Evolutionary conservation across 129 eudicot species (phyloP).

Genomic region (Mikania micrantha): DNA sequence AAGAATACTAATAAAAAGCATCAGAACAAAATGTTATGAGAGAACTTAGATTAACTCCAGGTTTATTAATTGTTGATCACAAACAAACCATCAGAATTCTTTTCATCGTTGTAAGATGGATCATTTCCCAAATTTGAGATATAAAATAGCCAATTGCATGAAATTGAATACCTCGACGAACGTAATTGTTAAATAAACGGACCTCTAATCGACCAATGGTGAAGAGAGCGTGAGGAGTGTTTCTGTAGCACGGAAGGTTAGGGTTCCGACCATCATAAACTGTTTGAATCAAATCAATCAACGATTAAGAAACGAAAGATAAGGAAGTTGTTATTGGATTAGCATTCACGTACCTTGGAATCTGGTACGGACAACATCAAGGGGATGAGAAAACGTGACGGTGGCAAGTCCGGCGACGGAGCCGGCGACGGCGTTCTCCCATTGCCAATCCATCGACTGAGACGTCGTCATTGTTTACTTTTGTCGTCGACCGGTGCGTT

Average conservation of each 20-base stretch:
- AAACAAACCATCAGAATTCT: background rate
- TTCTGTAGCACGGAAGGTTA: conserved; percentile 61
- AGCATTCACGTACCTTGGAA: conserved; percentile 58
- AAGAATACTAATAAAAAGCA: too few relatives aligned
- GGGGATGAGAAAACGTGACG: conserved; percentile 86
- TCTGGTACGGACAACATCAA: conserved; percentile 94
- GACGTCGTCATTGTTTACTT: conserved; percentile 10
- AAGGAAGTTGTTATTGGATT: background rate
- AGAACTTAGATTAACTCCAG: background rate
- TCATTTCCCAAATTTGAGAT: background rate
- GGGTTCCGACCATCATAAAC: conserved; percentile 74
- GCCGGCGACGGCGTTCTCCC: conserved; percentile 96
- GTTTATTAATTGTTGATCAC: background rate
- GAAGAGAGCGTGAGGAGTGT: conserved; percentile 88
- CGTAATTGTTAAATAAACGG: background rate
- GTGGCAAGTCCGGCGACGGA: conserved; percentile 89
- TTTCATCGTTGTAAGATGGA: background rate
- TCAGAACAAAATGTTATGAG: background rate
- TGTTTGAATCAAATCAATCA: conserved; percentile 14
- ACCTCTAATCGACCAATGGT: conserved; percentile 90
- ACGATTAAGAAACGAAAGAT: background rate
- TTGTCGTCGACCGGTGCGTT: too few relatives aligned
- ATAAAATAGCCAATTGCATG: background rate
- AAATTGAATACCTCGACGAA: background rate
- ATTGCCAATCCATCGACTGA: conserved; percentile 50